phyloP scores from a whole-genome alignment of 441 rosid genomes.

The Theobroma grandiflorum region DNA sequence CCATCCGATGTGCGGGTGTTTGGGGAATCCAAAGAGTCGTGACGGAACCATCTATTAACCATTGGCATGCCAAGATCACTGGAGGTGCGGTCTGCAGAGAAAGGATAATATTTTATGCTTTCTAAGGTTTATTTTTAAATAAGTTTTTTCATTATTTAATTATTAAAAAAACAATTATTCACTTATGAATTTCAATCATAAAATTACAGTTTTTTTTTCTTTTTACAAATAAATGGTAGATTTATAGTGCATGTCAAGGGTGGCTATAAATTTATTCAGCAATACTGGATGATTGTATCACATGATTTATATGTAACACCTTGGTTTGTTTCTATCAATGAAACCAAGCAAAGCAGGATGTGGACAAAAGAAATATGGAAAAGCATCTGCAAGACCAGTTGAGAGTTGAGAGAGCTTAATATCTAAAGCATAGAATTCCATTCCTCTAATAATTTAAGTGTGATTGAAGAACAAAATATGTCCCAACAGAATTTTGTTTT shows the following conservation, averaged over 20 bases:
- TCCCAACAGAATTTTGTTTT: neutral
- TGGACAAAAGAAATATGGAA: neutral
- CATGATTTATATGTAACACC: neutral
- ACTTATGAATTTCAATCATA: no score
- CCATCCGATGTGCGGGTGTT: neutral
- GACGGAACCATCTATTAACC: neutral
- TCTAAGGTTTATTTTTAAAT: neutral
- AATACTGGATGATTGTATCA: neutral
- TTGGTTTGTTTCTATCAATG: neutral
- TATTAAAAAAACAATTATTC: neutral
- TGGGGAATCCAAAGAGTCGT: conserved; percentile 11
- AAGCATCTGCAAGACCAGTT: neutral
- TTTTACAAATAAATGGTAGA: neutral
- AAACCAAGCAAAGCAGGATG: neutral
- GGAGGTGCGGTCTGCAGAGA: neutral
- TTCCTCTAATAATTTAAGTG: neutral
- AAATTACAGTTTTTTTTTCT: no score
- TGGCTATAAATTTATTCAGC: neutral
- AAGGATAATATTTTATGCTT: neutral
- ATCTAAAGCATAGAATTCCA: neutral
- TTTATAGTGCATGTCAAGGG: no score
- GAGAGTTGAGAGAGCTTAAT: neutral
- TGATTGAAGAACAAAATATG: neutral
- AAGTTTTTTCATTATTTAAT: neutral
- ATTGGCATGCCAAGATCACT: neutral